These are phyloP conservation scores for Alternaria arborescens DNA, from an alignment of 2,329 filamentous ascomycete species.

Conservation along the genomic window DNA sequence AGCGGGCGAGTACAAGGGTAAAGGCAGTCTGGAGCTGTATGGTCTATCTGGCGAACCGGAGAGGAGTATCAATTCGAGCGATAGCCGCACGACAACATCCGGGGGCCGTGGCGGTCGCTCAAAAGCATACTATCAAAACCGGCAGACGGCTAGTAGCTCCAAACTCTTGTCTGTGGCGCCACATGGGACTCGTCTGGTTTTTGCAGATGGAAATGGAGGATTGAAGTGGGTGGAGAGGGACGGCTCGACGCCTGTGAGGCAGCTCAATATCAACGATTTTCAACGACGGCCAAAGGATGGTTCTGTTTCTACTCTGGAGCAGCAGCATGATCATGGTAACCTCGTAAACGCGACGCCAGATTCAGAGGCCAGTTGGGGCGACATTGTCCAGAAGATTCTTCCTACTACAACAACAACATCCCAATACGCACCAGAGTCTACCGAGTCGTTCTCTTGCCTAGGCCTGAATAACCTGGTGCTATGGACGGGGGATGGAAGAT, in stretches of 20 bases:
- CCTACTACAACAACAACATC: conserved; percentile 57
- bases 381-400: conserved; percentile 82
- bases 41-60: conserved; percentile 60
- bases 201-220: conserved; percentile 83
- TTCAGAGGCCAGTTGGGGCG: conserved; percentile 44
- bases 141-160: conserved; percentile 80
- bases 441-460: conserved; percentile 16
- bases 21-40: conserved; percentile 90
- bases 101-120: conserved; percentile 48
- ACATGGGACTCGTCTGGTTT: conserved; percentile 83
- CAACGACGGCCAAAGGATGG: neutral
- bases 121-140: conserved; percentile 64
- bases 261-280: conserved; percentile 65
- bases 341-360: conserved; percentile 6
- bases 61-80: conserved; percentile 41
- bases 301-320: neutral
- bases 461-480: conserved; percentile 74
- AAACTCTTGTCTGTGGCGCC: conserved; percentile 82
- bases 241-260: conserved; percentile 65
- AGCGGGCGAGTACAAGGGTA: conserved; percentile 89
- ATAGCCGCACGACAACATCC: conserved; percentile 30
- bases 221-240: conserved; percentile 93
- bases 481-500: conserved; percentile 83
- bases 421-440: neutral
- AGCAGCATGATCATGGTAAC: neutral